phyloP scores from a whole-genome alignment of 2,329 filamentous ascomycete species.

The Biscogniauxia marginata region DNA sequence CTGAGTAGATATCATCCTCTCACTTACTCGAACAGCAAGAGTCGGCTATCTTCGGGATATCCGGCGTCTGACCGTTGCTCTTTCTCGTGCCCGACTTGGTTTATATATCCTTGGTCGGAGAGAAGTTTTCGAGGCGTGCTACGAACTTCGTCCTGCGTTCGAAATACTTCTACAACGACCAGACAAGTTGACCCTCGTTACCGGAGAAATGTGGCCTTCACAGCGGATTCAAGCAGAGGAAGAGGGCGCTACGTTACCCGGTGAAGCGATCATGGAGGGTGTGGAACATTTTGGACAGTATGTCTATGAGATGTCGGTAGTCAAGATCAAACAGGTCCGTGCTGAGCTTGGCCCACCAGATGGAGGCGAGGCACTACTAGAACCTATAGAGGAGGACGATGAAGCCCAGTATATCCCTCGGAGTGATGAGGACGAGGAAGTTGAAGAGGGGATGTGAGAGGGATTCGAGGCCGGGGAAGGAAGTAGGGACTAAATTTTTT shows the following conservation, averaged over 20 bases:
- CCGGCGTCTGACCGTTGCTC: conserved; percentile 87
- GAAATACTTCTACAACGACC: conserved; percentile 72
- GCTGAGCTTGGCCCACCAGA: conserved; percentile 35
- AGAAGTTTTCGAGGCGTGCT: conserved; percentile 83
- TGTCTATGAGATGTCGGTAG: conserved; percentile 91
- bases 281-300: conserved; percentile 96
- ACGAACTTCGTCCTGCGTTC: conserved; percentile 86
- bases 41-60: conserved; percentile 94
- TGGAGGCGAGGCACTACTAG: conserved; percentile 13
- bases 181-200: conserved; percentile 77
- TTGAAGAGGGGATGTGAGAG: conserved; percentile 12
- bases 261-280: conserved; percentile 75
- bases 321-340: conserved; percentile 50
- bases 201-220: conserved; percentile 82
- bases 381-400: conserved; percentile 31
- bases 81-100: conserved; percentile 87
- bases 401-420: conserved; percentile 24
- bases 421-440: conserved; percentile 26
- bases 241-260: conserved; percentile 49
- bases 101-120: conserved; percentile 89
- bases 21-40: conserved; percentile 81
- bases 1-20: conserved; percentile 81
- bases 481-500: conserved; percentile 1
- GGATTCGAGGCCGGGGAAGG: conserved; percentile 11
- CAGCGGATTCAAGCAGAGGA: conserved; percentile 48